Conservation (phyloP, 371 early-diverging fungal species). For the Parasitella parasitica region DNA sequence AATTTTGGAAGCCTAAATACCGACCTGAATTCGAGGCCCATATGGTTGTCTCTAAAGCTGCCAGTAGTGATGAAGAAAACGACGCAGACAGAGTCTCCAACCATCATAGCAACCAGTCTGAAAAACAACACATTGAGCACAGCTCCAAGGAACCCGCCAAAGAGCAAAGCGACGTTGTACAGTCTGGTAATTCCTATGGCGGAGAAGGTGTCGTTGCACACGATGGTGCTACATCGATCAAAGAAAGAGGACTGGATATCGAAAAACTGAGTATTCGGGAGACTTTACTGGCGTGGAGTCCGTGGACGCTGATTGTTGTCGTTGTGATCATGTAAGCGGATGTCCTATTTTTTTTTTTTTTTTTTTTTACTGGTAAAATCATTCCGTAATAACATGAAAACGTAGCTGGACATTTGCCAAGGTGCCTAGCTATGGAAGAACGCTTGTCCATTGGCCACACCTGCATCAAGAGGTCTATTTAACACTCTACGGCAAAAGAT, state of each 20-base stretch:
- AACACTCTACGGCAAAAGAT: constrained; percentile 41
- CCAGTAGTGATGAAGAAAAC: constrained; percentile 13
- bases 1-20: constrained; percentile 50
- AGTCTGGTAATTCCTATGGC: neutral
- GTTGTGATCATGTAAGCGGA: constrained; percentile 49
- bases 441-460: constrained; percentile 39
- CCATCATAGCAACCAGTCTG: neutral
- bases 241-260: constrained; percentile 3
- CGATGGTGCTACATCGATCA: neutral
- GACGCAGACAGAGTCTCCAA: neutral
- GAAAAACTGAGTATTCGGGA: constrained; percentile 35
- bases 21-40: constrained; percentile 38
- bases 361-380: neutral
- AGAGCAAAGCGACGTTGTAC: neutral
- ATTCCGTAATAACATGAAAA: neutral
- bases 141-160: neutral
- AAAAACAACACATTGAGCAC: neutral
- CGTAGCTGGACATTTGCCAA: constrained; percentile 44
- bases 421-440: constrained; percentile 28
- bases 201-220: neutral
- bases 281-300: constrained; percentile 44
- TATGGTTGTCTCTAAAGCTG: neutral
- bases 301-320: constrained; percentile 46
- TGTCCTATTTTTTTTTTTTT: no score
- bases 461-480: constrained; percentile 42